phyloP scores from a whole-genome alignment of 1,139 yeast genomes.

The Pneumocystis jirovecii region DNA sequence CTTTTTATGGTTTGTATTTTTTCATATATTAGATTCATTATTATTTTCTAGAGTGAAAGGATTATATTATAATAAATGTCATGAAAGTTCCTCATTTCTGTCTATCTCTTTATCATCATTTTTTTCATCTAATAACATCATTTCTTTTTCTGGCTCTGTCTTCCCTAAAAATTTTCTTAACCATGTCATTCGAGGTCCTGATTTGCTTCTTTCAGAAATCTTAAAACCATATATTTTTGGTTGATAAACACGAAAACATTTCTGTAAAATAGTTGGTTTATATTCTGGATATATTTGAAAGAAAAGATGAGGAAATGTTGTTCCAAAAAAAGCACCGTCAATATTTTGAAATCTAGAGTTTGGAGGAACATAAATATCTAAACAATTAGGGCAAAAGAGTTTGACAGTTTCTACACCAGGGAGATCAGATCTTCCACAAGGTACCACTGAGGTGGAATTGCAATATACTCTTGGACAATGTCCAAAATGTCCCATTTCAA shows the following conservation, averaged over 20 bases:
- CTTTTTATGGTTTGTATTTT: not conserved
- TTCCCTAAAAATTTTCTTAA: conserved; percentile 32
- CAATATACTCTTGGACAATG: conserved; percentile 82
- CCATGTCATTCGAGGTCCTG: conserved; percentile 96
- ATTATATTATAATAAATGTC: not conserved
- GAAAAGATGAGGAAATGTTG: conserved; percentile 85
- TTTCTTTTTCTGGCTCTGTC: conserved; percentile 4
- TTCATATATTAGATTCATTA: not conserved
- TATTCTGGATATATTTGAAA: conserved; percentile 81
- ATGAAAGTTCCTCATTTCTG: not conserved
- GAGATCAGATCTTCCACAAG: conserved; percentile 80
- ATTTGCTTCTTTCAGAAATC: conserved; percentile 53
- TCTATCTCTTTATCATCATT: not conserved
- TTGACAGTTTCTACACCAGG: conserved; percentile 88
- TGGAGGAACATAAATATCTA: conserved; percentile 76
- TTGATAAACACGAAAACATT: conserved; percentile 5
- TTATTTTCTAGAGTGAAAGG: not conserved
- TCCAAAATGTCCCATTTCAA: conserved; percentile 80
- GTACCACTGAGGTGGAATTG: conserved; percentile 81
- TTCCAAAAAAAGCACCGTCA: conserved; percentile 95
- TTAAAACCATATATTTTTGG: conserved; percentile 66
- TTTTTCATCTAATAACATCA: not conserved
- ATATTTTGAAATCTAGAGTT: conserved; percentile 71
- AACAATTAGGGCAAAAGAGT: conserved; percentile 86
- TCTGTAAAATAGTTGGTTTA: conserved; percentile 3